A percentile compares a stretch with the other conserved stretches of the same genome.
Conservation (phyloP, 352 stramenopile genomes). For the Globisporangium sylvaticum region DNA sequence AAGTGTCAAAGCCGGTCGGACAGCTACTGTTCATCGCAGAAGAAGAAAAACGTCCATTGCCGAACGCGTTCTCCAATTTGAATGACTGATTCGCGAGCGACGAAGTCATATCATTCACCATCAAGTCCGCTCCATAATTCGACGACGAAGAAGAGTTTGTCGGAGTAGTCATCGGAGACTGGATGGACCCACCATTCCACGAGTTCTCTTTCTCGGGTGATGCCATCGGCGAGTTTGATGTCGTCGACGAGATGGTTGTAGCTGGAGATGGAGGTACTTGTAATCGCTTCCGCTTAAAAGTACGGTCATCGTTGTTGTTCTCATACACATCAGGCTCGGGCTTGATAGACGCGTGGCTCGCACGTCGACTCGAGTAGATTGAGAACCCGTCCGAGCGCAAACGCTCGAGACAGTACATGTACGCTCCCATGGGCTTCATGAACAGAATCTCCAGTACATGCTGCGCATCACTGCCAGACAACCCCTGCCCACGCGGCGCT, state of each 20-base stretch:
- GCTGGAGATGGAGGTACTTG: slow-evolving; percentile 31
- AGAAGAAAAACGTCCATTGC: slow-evolving; percentile 1
- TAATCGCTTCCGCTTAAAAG: slow-evolving; percentile 57
- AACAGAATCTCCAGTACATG: slow-evolving; percentile 80
- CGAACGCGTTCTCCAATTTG: slow-evolving; percentile 36
- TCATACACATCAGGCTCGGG: slow-evolving; percentile 55
- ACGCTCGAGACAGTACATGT: slow-evolving; percentile 78
- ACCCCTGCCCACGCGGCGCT: slow-evolving; percentile 61
- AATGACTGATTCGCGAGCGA: slow-evolving; percentile 19
- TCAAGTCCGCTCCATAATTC: slow-evolving; percentile 19
- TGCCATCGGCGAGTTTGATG: slow-evolving; percentile 31
- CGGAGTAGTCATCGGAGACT: neutral
- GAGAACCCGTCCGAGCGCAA: slow-evolving; percentile 73
- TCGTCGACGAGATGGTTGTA: slow-evolving; percentile 22
- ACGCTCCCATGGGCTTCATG: slow-evolving; percentile 80
- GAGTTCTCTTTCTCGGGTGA: slow-evolving; percentile 39
- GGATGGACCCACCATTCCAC: neutral
- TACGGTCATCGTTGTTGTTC: slow-evolving; percentile 39
- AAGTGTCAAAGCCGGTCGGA: slow-evolving; percentile 36
- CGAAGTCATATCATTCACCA: slow-evolving; percentile 6
- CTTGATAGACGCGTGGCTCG: slow-evolving; percentile 53
- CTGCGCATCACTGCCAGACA: slow-evolving; percentile 73
- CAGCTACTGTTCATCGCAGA: slow-evolving; percentile 4
- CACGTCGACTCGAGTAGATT: slow-evolving; percentile 75
- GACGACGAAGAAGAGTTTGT: slow-evolving; percentile 9